A percentile compares a stretch with the other conserved stretches of the same genome.
phyloP scores from a whole-genome alignment of 2,329 filamentous ascomycete genomes.

The Colletotrichum orbiculare region DNA sequence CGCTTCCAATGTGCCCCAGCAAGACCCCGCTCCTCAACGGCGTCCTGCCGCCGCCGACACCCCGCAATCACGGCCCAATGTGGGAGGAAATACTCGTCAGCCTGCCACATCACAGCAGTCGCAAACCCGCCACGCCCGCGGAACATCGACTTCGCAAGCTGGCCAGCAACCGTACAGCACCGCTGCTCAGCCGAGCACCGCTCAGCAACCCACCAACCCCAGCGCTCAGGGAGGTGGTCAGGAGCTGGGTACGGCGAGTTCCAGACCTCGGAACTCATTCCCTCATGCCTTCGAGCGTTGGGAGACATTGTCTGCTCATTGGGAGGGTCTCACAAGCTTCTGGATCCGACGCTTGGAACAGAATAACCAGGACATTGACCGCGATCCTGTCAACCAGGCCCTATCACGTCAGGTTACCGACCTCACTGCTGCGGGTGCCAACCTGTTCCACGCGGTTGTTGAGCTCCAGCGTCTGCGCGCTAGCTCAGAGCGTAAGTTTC shows the following conservation, averaged over 20 bases:
- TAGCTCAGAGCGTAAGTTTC: slow-evolving; percentile 96
- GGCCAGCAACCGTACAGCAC: slow-evolving; percentile 41
- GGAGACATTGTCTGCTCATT: slow-evolving; percentile 96
- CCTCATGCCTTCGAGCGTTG: slow-evolving; percentile 98
- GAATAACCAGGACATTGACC: slow-evolving; percentile 85
- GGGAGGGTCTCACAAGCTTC: slow-evolving; percentile 96
- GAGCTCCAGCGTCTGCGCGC: slow-evolving; percentile 93
- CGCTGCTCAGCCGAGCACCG: slow-evolving; percentile 40
- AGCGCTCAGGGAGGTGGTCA: slow-evolving; percentile 44
- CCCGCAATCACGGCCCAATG: slow-evolving; percentile 36
- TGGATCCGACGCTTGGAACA: slow-evolving; percentile 95
- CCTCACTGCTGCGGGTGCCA: slow-evolving; percentile 95
- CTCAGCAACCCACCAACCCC: slow-evolving; percentile 29
- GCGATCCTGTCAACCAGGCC: slow-evolving; percentile 86
- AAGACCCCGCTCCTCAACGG: slow-evolving; percentile 34
- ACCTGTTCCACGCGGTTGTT: slow-evolving; percentile 96
- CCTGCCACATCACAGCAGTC: slow-evolving; percentile 34
- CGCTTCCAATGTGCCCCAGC: slow-evolving; percentile 32
- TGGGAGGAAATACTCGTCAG: slow-evolving; percentile 42
- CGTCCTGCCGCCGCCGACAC: slow-evolving; percentile 33
- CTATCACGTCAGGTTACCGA: slow-evolving; percentile 95
- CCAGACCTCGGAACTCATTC: slow-evolving; percentile 75
- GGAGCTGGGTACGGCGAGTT: slow-evolving; percentile 44
- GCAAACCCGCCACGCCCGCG: slow-evolving; percentile 37
- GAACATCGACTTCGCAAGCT: slow-evolving; percentile 40